phyloP scores from a whole-genome alignment of 306 rosid genomes.

The Crataegus laevigata region DNA sequence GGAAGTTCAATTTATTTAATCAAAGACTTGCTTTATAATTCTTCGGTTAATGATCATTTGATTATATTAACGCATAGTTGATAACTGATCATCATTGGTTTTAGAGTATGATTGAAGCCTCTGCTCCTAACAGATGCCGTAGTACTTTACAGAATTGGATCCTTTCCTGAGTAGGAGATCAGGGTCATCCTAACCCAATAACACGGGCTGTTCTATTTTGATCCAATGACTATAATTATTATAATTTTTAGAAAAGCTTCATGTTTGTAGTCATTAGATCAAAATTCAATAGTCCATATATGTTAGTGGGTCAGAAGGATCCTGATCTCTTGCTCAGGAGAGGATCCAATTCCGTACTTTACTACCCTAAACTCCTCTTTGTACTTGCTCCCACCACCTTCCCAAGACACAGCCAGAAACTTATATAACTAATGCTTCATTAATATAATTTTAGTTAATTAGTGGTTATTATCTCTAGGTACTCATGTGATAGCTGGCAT shows the following conservation, averaged over 20 bases:
- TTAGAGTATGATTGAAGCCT: constrained; percentile 19
- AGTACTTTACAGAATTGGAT: constrained; percentile 16
- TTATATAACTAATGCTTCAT: background rate
- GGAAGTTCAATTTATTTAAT: constrained; percentile 30
- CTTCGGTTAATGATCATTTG: constrained; percentile 1
- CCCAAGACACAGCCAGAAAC: background rate
- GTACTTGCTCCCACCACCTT: constrained; percentile 10
- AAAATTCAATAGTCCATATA: too few species aligned
- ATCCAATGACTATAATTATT: too few species aligned
- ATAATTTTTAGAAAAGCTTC: too few species aligned
- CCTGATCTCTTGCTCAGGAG: too few species aligned
- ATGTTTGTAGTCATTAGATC: too few species aligned
- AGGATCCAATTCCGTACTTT: too few species aligned
- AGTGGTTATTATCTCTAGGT: constrained; percentile 23
- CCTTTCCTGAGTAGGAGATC: too few species aligned
- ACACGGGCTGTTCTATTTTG: too few species aligned
- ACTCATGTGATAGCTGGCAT: constrained; percentile 18
- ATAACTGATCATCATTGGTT: constrained; percentile 25
- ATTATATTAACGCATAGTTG: constrained; percentile 6
- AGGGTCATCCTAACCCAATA: too few species aligned
- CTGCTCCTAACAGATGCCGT: constrained; percentile 10
- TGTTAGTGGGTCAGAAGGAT: too few species aligned
- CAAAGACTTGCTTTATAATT: constrained; percentile 3
- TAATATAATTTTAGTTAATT: background rate
- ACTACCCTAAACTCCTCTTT: background rate